Percentiles rank a stretch among this genome's conserved stretches.
Conservation (phyloP, 495 filamentous ascomycete species). For the Lepidopterella palustris region DNA sequence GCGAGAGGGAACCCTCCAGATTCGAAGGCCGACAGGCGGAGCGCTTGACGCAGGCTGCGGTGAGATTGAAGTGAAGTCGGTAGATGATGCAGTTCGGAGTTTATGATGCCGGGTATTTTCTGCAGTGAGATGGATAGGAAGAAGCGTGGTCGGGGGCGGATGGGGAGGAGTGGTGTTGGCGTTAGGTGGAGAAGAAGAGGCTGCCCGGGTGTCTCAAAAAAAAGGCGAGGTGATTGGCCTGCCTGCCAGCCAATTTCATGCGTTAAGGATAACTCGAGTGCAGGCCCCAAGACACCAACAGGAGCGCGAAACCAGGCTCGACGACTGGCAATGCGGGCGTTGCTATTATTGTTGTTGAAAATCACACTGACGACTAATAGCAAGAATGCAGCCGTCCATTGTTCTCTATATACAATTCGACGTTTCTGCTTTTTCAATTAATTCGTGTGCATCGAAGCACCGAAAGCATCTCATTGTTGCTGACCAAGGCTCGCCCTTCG, state of each 20-base stretch:
- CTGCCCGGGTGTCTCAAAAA: neutral
- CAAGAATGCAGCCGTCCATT: too few species aligned
- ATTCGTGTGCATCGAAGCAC: too few species aligned
- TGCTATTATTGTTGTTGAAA: neutral
- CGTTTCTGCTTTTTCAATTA: too few species aligned
- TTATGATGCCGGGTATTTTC: neutral
- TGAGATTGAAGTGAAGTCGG: neutral
- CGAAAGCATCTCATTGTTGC: too few species aligned
- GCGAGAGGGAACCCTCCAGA: conserved; percentile 13
- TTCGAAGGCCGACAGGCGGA: conserved; percentile 2
- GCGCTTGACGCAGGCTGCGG: neutral
- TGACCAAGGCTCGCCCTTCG: neutral
- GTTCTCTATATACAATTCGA: too few species aligned
- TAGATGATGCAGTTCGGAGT: neutral
- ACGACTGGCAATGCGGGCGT: neutral
- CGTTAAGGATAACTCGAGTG: neutral
- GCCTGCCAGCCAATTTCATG: conserved; percentile 11
- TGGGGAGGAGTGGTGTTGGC: neutral
- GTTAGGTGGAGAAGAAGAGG: neutral
- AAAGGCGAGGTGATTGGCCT: neutral
- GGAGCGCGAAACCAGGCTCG: neutral
- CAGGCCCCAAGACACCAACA: neutral
- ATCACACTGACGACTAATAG: neutral
- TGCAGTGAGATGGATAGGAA: conserved; percentile 2
- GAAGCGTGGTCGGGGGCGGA: neutral